phyloP scores from a whole-genome alignment of 2,329 filamentous ascomycete species.

The Penicillium rolfsii region DNA sequence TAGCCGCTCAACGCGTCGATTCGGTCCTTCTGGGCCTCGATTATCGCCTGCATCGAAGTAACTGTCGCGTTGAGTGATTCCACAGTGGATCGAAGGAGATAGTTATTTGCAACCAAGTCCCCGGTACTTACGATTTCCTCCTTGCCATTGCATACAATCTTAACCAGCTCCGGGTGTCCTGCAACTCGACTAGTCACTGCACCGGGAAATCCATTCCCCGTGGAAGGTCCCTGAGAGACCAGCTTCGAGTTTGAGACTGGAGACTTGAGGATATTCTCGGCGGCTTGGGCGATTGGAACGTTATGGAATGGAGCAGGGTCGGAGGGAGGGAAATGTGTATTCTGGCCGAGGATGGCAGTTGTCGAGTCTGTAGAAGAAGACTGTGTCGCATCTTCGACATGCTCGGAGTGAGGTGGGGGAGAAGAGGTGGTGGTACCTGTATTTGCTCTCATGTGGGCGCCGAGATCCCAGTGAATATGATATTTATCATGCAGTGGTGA shows the following conservation, averaged over 20 bases:
- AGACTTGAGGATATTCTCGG: not conserved
- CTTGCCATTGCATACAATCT: not conserved
- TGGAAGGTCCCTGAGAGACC: not conserved
- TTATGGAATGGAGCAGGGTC: not conserved
- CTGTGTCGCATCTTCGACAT: not conserved
- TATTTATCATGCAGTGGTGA: not conserved
- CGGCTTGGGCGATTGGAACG: not conserved
- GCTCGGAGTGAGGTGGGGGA: not conserved
- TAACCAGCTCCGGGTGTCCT: conserved; percentile 4
- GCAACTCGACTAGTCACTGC: not conserved
- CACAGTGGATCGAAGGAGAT: conserved; percentile 5
- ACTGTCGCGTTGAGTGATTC: not conserved
- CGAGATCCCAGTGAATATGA: not conserved
- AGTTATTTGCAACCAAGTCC: conserved; percentile 1
- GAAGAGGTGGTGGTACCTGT: not conserved
- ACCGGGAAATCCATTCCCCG: not conserved
- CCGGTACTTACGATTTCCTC: not conserved
- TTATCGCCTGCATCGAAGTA: conserved; percentile 3
- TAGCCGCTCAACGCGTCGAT: conserved; percentile 1
- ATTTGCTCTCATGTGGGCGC: not conserved
- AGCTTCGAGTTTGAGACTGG: conserved; percentile 2
- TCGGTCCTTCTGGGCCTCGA: not conserved
- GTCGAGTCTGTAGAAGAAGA: not conserved
- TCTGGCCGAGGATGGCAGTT: not conserved
- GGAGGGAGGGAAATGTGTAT: not conserved